Evolutionary conservation across 73 alveolate genomes (phyloP), one percentile per base, ranked within the genome.

Genomic region (Uronychia binucleata): DNA sequence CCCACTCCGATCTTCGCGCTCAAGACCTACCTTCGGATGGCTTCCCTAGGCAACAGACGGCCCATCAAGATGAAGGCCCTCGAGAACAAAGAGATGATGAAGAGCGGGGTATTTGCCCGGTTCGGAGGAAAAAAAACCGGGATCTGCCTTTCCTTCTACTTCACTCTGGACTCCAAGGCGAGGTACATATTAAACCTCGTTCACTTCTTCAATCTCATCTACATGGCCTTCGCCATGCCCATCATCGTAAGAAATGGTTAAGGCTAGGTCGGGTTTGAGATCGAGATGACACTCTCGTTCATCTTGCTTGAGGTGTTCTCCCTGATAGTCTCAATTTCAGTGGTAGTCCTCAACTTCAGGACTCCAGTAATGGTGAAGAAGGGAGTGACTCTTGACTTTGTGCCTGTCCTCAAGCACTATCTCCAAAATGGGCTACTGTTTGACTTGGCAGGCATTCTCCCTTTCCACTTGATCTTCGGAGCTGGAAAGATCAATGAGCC

Each of bases 391-490:
- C 34, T 88, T 14, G 84, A 81, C 13, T 80, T 78, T 58, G 57
- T 34, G n/a, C 32, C 34, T 26, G 88, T 84, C 1, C 26, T 85
- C 33, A 59, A 33, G 29, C 74, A 83, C 34, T 85, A 92, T 34
- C 33, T 27, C 75, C 35, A 58, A 30, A 79, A 89, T 46, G 95
- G 89, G 28, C 74, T 92, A 13, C 0, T 92, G 28, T 57, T 78
- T 26, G 97, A 92, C 84, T 29, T 92, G n/a, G 84, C 80, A 11
- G 92, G 91, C 1, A 30, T 84, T 5, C 75, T 88, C 58, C 97
- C 97, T 58, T 76, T 92, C 31, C 84, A 92, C 35, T 76, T 90
- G 27, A 83, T 89, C 0, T 58, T 90, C 0, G 97, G 93, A 0
- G 1, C 13, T 0, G n/a, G 80, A 29, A 27, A 59, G 1, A 29